Base-by-base conservation (phyloP, 306 rosid species). In the Malus domestica region DNA sequence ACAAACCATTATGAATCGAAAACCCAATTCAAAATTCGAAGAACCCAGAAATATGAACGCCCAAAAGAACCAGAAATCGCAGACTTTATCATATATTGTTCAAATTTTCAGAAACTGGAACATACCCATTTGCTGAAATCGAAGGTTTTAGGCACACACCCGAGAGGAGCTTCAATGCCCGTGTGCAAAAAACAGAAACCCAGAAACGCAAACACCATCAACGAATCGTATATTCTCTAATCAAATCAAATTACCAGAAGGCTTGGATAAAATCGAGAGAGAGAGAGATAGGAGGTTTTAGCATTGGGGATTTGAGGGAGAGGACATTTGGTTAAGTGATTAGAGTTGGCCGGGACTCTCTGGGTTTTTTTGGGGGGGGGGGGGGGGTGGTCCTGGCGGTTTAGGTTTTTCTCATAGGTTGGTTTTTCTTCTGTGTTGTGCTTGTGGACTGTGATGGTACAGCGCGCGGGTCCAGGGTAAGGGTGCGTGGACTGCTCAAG, bases 401-500 rank as follows among this genome's bases (percentile, higher is more conserved):
- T 73, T 20, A 60, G 76, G 51, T 72, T 73, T 66, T 49, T 15
- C 54, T 49, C 6, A 22, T 49, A 49, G 54, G 54, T 66, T 72
- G 15, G 80, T 75, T 57, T 65, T 73, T 13, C 65, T 20, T n/a
- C 40, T 55, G 61, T n/a, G 8, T 15, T 14, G 19, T 49, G 54
- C 3, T 4, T 25, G 65, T 62, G 40, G 59, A 76, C 27, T 40
- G 35, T 18, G 70, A 57, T 44, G 46, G 63, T 5, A 27, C n/a
- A 33, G 42, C 35, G 69, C 30, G 71, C 27, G 52, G 63, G 63
- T 73, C 79, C 77, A 78, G 20, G 19, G 57, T 59, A 77, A 54
- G 77, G 22, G 57, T 69, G 45, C 70, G 75, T 63, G 82, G 71
- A 67, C 76, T 29, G 45, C 80, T 66, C 8, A 72, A 55, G 63